Conservation (phyloP, 441 rosid species). For the Erodium chrysanthum region DNA sequence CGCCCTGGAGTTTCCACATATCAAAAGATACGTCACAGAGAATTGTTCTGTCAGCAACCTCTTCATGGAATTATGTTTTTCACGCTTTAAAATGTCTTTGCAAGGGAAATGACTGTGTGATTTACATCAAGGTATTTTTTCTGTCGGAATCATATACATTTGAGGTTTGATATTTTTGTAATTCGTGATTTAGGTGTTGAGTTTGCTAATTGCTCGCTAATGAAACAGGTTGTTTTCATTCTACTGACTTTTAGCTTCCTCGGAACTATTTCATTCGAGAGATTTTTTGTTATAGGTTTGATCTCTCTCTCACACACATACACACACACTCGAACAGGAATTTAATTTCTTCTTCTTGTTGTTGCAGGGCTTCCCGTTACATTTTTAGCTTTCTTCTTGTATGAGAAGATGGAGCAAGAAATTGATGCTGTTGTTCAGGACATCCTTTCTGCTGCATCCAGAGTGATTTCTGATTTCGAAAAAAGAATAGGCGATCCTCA, state of each 20-base stretch:
- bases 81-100: slow-evolving; percentile 48
- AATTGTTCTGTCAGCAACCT: slow-evolving; percentile 41
- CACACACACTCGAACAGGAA: background rate
- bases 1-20: slow-evolving; percentile 47
- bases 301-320: background rate
- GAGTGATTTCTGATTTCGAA: slow-evolving; percentile 34
- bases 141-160: background rate
- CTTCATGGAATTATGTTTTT: slow-evolving; percentile 54
- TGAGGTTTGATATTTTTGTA: background rate
- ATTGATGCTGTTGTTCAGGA: slow-evolving; percentile 43
- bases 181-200: background rate
- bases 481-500: slow-evolving; percentile 27
- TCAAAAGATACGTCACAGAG: slow-evolving; percentile 45
- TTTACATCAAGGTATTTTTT: slow-evolving; percentile 58
- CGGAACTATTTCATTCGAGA: slow-evolving; percentile 55
- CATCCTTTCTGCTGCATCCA: slow-evolving; percentile 35
- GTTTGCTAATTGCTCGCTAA: slow-evolving; percentile 13
- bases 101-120: slow-evolving; percentile 65
- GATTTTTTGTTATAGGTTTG: slow-evolving; percentile 50
- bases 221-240: slow-evolving; percentile 44
- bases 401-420: slow-evolving; percentile 66
- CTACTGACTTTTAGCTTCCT: slow-evolving; percentile 44
- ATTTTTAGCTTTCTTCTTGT: slow-evolving; percentile 44
- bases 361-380: slow-evolving; percentile 57
- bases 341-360: background rate